Evolutionary conservation across 495 filamentous ascomycete species (phyloP).

Genomic region (Cryomyces minteri): DNA sequence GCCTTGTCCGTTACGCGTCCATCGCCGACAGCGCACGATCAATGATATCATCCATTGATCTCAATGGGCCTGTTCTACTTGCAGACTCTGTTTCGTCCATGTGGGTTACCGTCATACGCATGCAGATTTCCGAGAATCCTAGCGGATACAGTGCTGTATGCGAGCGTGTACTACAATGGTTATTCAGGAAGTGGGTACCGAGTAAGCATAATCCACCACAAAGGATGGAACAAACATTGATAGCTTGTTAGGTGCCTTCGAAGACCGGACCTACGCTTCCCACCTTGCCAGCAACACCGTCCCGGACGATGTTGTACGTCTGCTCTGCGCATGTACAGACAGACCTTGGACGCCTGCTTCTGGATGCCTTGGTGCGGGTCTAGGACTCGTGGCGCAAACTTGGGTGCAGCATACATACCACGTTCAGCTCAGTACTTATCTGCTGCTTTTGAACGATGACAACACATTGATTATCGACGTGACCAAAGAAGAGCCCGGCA

Average conservation of each 20-base stretch:
- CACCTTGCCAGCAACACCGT: slow-evolving; percentile 18
- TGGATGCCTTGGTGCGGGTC: slow-evolving; percentile 1
- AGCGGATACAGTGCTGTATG: slow-evolving; percentile 42
- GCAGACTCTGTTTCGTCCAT: slow-evolving; percentile 61
- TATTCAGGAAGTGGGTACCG: slow-evolving; percentile 61
- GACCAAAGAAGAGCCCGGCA: neutral
- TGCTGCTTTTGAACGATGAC: slow-evolving; percentile 14
- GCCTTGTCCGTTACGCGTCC: slow-evolving; percentile 10
- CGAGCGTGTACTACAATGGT: slow-evolving; percentile 58
- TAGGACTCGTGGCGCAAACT: slow-evolving; percentile 24
- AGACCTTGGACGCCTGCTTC: slow-evolving; percentile 2
- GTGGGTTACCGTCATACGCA: slow-evolving; percentile 45
- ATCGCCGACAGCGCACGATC: slow-evolving; percentile 40
- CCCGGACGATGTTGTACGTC: slow-evolving; percentile 17
- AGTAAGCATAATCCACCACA: slow-evolving; percentile 25
- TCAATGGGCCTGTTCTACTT: slow-evolving; percentile 65
- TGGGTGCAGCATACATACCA: slow-evolving; percentile 14
- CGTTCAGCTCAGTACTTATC: slow-evolving; percentile 17
- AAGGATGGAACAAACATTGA: neutral
- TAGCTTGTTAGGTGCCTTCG: slow-evolving; percentile 10
- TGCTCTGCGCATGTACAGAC: slow-evolving; percentile 23
- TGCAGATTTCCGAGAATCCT: slow-evolving; percentile 41
- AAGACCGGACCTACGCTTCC: slow-evolving; percentile 18
- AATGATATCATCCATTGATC: slow-evolving; percentile 53
- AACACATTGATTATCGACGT: too few species aligned